Evolutionary conservation across 2,329 filamentous ascomycete genomes (phyloP).

Genomic region (Raffaelea arxii): DNA sequence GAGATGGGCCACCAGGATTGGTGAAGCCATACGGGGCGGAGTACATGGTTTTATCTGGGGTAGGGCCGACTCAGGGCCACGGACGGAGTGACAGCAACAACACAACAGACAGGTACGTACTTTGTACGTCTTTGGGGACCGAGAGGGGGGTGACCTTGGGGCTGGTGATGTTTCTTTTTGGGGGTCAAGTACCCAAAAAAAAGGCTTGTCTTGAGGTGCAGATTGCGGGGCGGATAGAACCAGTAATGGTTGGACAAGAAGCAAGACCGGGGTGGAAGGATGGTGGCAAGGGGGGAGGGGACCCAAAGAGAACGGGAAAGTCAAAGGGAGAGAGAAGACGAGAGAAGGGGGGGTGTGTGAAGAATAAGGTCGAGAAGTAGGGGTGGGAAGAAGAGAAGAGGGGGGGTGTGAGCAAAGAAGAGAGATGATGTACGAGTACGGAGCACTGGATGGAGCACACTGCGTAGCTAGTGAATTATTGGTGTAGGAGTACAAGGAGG

Average conservation of each 20-base stretch:
- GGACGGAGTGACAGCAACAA: background rate
- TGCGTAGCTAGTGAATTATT: background rate
- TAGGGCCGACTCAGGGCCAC: background rate
- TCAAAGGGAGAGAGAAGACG: background rate
- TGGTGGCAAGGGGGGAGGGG: background rate
- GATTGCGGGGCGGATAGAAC: too few species aligned
- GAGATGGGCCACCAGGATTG: conserved; percentile 38
- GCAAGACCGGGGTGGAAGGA: background rate
- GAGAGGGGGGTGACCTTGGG: too few species aligned
- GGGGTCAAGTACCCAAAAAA: too few species aligned
- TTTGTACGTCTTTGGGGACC: too few species aligned
- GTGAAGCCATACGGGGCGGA: conserved; percentile 44
- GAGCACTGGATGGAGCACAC: background rate
- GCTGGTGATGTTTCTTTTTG: too few species aligned
- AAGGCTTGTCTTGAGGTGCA: too few species aligned
- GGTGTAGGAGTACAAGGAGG: background rate
- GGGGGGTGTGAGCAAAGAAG: background rate
- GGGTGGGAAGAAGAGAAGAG: background rate
- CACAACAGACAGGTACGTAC: too few species aligned
- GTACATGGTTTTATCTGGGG: conserved; percentile 35
- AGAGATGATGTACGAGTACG: too few species aligned
- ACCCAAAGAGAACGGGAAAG: background rate
- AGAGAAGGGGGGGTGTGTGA: background rate
- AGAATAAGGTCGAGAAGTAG: background rate
- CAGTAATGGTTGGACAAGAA: too few species aligned